Base-by-base conservation (phyloP, 192 early-diverging fungal species). In the Backusella australiensis region DNA sequence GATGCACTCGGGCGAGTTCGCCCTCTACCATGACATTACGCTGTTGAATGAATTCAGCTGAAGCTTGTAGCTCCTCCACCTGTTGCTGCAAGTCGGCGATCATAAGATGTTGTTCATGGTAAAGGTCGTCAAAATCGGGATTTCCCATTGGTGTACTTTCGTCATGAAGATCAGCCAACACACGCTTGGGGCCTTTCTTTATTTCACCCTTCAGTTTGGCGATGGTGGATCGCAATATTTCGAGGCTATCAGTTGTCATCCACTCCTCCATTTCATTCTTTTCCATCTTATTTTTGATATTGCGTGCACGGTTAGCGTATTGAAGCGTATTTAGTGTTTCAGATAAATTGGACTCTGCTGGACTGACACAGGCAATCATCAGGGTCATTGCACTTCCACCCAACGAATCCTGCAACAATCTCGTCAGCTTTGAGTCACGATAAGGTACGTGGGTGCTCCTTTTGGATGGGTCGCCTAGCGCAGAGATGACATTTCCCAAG, bases 401-500 rank as follows among this genome's bases (percentile, higher is more conserved):
- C 68, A 99, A 83, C 39, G 93, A 94, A 83, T 99, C 98, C 82
- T 98, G 97, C 67, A 99, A 88, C 87, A 99, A 86, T 19, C 97
- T 87, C 0, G 98, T 99, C 15, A 99, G 86, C 81, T 99, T 99
- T 21, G 94, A 96, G 80, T 99, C 97, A 67, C 98, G 92, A 77
- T 98, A 99, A 0, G 98, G 98, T 32, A 99, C 89, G 75, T 98
- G 96, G 6, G 86, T 86, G 39, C 80, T 83, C 66, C 86, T 86
- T 68, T 86, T 88, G 6, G 82, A 44, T 12, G 89, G 83, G 78
- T 97, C 97, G 29, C 96, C 96, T 15, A 99, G 85, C 0, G 97
- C 97, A n/a, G 94, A 96, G 67, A 99, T 99, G 32, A 98, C 97
- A 81, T 99, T 99, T 73, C 97, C 98, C 34, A 99, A 90, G 6